A percentile compares a stretch with the other conserved stretches of the same genome.
phyloP scores from a whole-genome alignment of 768 basidiomycete genomes.

The Leccinum fibrillosum region DNA sequence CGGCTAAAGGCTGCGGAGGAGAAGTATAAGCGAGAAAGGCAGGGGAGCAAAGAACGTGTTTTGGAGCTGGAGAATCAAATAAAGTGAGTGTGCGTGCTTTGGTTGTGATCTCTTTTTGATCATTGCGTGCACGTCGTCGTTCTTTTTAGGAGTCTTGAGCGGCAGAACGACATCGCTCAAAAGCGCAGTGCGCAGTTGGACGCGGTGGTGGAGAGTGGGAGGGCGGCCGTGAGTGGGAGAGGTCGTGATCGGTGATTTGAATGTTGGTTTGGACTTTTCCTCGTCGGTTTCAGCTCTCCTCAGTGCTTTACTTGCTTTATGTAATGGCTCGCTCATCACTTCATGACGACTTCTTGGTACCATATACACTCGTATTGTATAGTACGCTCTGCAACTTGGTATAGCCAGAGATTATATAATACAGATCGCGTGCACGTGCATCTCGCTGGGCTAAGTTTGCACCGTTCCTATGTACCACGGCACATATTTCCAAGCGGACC shows the following conservation, averaged over 20 bases:
- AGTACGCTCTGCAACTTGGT: too few species aligned
- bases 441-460: too few species aligned
- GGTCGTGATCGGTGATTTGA: constrained; percentile 20
- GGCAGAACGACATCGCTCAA: constrained; percentile 76
- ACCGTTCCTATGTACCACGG: too few species aligned
- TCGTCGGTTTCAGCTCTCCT: neutral
- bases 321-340: neutral
- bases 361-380: constrained; percentile 16
- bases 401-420: too few species aligned
- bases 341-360: constrained; percentile 7
- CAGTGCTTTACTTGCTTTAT: neutral
- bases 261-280: neutral
- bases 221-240: constrained; percentile 8
- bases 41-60: constrained; percentile 88
- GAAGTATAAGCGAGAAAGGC: constrained; percentile 87
- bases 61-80: constrained; percentile 67
- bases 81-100: constrained; percentile 54
- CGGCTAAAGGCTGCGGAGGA: constrained; percentile 82
- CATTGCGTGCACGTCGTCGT: neutral
- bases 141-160: constrained; percentile 59
- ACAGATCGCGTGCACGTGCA: too few species aligned
- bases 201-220: constrained; percentile 30
- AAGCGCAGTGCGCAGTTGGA: constrained; percentile 52
- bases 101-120: constrained; percentile 9
- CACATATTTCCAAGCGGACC: too few species aligned